Evolutionary conservation across 106 monocot genomes (phyloP), one percentile per base, ranked within the genome.

Genomic region (Chionographis japonica): DNA sequence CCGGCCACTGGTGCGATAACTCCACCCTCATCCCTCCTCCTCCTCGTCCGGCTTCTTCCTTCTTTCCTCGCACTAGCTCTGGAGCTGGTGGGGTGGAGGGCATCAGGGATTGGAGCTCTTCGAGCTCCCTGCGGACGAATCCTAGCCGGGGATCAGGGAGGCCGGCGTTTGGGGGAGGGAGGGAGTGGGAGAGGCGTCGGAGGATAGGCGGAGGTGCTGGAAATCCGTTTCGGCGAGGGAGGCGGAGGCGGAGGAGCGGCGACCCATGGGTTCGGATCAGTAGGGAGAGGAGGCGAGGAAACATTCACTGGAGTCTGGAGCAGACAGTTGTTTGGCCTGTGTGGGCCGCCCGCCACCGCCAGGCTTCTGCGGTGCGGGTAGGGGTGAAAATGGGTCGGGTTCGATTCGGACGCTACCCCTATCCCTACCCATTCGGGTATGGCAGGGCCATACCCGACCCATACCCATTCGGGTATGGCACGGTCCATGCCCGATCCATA

Each of bases 1-100:
- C 90, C 55, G 88, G 85, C 94, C 90, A 94, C 16, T 74, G 85
- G 40, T 88, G 88, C 12, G 73, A 69, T 16, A 90, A 61, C 77
- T 77, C 80, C 18, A 77, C 62, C 59, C 59, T 66, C 41, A 12
- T 65, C 15, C 9, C 65, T 42, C 39, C 27, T 39, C 14, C 37
- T 2, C 4, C 69, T 50, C 62, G 53, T 65, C 57, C 73, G 67
- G 14, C 58, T 27, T 6, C n/a, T 62, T 19, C 58, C 16, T 58
- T 50, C 37, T 20, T 1, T 4, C 4, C 14, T 6, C 54, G 51
- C n/a, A 8, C 6, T 40, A 11, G 62, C 13, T 61, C 36, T 8
- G 37, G 60, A 2, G 12, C 4, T 10, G n/a, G 60, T 13, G 60
- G 13, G 15, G 12, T 3, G 36, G 10, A 36, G 4, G 58, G 62